Conservation (phyloP, 179 eudicot species). For the Corrigiola litoralis region DNA sequence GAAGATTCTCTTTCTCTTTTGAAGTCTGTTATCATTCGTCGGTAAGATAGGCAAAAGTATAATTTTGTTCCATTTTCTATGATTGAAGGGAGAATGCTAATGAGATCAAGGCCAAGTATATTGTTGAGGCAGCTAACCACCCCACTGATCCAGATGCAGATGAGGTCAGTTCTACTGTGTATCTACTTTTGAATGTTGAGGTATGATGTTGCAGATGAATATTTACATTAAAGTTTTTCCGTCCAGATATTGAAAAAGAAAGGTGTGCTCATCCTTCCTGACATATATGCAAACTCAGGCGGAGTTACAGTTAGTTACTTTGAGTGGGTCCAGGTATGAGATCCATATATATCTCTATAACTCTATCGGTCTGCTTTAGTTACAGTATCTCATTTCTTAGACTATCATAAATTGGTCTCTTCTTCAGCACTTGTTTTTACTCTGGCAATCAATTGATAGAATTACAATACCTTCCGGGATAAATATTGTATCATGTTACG, state of each 20-base stretch:
- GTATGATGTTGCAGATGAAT: background rate
- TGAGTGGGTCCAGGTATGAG: constrained; percentile 97
- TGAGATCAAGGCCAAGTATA: constrained; percentile 82
- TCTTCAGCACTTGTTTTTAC: no score
- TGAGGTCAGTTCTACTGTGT: constrained; percentile 48
- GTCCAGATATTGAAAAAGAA: constrained; percentile 82
- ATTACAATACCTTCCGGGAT: no score
- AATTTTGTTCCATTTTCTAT: constrained; percentile 12
- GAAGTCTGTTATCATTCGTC: no score
- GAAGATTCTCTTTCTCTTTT: background rate
- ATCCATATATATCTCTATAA: background rate
- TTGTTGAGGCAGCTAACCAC: constrained; percentile 94
- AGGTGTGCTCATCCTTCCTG: constrained; percentile 86
- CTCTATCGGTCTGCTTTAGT: no score
- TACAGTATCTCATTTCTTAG: no score
- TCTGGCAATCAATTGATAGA: no score
- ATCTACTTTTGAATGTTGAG: background rate
- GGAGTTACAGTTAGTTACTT: constrained; percentile 97
- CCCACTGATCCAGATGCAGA: constrained; percentile 99
- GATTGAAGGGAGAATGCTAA: constrained; percentile 80
- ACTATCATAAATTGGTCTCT: no score
- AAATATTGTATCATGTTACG: no score
- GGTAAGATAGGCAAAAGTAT: background rate
- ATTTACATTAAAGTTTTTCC: background rate
- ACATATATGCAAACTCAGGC: constrained; percentile 94